Evolutionary conservation across 2,329 filamentous ascomycete species (phyloP).

Genomic region (Cladophialophora yegresii): DNA sequence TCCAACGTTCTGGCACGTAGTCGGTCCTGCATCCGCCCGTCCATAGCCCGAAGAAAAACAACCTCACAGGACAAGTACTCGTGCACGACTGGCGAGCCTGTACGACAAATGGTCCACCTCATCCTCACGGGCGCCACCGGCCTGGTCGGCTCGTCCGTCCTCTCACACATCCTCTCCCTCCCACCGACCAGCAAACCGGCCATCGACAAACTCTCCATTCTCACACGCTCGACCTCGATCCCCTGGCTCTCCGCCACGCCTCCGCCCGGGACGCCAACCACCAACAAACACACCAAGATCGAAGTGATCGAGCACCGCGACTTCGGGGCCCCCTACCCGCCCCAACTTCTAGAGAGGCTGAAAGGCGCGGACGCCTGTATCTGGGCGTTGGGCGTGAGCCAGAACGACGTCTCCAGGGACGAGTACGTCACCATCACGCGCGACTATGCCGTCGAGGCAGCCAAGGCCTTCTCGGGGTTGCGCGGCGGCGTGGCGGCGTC

Average conservation of each 20-base stretch:
- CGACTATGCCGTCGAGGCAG: conserved; percentile 65
- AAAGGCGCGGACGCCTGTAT: conserved; percentile 68
- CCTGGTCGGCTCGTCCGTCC: conserved; percentile 62
- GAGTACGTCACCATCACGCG: conserved; percentile 70
- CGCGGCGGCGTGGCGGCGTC: neutral
- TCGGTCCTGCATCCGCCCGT: no score
- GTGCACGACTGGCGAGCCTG: no score
- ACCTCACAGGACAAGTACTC: neutral
- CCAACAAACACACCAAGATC: conserved; percentile 59
- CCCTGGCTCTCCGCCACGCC: conserved; percentile 53
- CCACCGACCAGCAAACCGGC: conserved; percentile 29
- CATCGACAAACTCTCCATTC: conserved; percentile 67
- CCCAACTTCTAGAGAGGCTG: conserved; percentile 60
- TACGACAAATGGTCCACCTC: conserved; percentile 56
- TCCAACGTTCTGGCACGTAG: no score
- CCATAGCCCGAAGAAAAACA: no score
- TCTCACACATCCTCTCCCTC: conserved; percentile 63
- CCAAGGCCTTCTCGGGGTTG: conserved; percentile 59
- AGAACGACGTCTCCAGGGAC: conserved; percentile 61
- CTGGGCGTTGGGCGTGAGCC: conserved; percentile 71
- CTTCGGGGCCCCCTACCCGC: conserved; percentile 63
- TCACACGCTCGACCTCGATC: conserved; percentile 56
- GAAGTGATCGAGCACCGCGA: conserved; percentile 69
- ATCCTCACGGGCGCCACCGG: conserved; percentile 70
- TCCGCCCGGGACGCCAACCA: conserved; percentile 56